These are phyloP conservation scores for Botryosphaeria dothidea DNA, from an alignment of 2,329 filamentous ascomycete species.

Conservation along the genomic window DNA sequence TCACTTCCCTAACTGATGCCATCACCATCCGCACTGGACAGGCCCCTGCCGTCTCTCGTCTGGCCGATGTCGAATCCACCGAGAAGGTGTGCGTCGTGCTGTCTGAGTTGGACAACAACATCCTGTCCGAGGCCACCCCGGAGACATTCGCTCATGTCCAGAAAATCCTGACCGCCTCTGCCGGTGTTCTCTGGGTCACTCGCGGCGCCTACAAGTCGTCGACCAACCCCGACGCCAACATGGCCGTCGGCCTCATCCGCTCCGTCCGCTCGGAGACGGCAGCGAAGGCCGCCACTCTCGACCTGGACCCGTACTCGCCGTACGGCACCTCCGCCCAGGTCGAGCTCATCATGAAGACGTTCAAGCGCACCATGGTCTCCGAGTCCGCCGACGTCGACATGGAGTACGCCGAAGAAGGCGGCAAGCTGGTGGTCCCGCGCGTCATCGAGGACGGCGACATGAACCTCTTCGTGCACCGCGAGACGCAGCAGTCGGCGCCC, in stretches of 20 bases:
- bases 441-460: slow-evolving; percentile 6
- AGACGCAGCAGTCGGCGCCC: background rate
- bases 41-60: background rate
- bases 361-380: background rate
- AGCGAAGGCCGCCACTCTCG: slow-evolving; percentile 4
- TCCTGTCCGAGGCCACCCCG: background rate
- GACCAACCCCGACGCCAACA: slow-evolving; percentile 10
- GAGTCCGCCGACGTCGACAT: background rate
- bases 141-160: slow-evolving; percentile 1
- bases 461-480: slow-evolving; percentile 10
- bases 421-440: slow-evolving; percentile 11
- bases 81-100: slow-evolving; percentile 9
- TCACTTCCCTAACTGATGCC: background rate
- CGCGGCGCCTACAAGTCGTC: slow-evolving; percentile 4
- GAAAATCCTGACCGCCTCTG: background rate
- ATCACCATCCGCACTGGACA: slow-evolving; percentile 2
- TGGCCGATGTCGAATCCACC: background rate
- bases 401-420: slow-evolving; percentile 13
- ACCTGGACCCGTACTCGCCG: slow-evolving; percentile 10
- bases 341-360: slow-evolving; percentile 5
- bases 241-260: slow-evolving; percentile 8
- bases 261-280: slow-evolving; percentile 15
- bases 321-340: background rate
- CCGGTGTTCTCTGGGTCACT: slow-evolving; percentile 13
- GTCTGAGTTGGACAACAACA: background rate